A percentile compares a stretch with the other conserved stretches of the same genome.
phyloP scores from a whole-genome alignment of 108 stramenopile species.

The Poteriospumella lacustris region DNA sequence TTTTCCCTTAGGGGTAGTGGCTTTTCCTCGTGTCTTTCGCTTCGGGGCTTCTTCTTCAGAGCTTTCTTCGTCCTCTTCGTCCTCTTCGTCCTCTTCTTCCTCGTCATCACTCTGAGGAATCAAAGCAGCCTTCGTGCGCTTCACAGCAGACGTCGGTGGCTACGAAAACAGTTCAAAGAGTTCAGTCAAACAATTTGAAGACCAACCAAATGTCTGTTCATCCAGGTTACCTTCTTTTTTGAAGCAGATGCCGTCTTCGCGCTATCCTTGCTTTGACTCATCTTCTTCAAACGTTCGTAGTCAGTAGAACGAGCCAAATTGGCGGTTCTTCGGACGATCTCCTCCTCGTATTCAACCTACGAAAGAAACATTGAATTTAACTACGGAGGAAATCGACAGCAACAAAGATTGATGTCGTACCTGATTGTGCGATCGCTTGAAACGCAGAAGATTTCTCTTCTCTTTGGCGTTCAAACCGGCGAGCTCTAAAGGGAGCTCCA shows the following conservation, averaged over 20 bases:
- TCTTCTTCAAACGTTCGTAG: neutral
- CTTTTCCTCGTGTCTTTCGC: no score
- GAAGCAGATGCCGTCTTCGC: neutral
- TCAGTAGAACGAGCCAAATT: neutral
- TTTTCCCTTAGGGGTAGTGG: no score
- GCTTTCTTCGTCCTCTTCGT: neutral
- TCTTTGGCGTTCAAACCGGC: neutral
- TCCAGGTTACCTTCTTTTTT: neutral
- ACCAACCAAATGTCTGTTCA: no score
- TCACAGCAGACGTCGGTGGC: no score
- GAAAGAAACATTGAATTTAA: neutral
- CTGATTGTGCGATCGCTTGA: constrained; percentile 17
- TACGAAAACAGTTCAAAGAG: no score
- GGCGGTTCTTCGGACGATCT: neutral
- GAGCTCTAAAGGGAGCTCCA: neutral
- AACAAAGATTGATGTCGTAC: no score
- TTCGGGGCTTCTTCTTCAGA: neutral
- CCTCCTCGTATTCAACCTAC: neutral
- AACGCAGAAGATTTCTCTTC: constrained; percentile 11
- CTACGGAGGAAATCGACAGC: no score
- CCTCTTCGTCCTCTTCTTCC: no score
- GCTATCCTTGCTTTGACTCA: neutral
- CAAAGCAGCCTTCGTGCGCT: no score
- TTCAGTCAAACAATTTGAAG: no score
- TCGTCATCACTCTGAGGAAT: no score